These are phyloP conservation scores for Combretum micranthum DNA, from an alignment of 345 rosid species.

Conservation along the genomic window DNA sequence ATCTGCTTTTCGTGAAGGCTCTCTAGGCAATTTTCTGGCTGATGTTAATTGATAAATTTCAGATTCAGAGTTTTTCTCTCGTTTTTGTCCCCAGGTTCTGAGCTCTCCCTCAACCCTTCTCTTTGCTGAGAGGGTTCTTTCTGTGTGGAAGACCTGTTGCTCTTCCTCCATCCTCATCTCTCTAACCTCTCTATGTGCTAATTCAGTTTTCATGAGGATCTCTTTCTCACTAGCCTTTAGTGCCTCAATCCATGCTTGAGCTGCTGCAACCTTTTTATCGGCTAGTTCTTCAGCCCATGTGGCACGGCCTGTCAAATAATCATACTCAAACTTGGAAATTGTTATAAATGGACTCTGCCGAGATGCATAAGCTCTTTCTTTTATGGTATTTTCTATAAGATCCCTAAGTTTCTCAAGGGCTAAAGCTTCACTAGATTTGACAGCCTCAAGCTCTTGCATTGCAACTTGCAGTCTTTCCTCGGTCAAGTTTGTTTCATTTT, in stretches of 20 bases:
- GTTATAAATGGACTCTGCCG: slow-evolving; percentile 33
- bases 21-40: slow-evolving; percentile 38
- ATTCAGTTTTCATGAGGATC: slow-evolving; percentile 50
- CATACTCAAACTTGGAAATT: slow-evolving; percentile 72
- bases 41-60: slow-evolving; percentile 14
- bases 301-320: slow-evolving; percentile 66
- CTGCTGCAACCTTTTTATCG: slow-evolving; percentile 83
- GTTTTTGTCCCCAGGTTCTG: slow-evolving; percentile 23
- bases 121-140: slow-evolving; percentile 48
- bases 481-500: slow-evolving; percentile 33
- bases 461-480: slow-evolving; percentile 53
- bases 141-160: slow-evolving; percentile 29
- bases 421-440: slow-evolving; percentile 45
- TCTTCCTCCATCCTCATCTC: slow-evolving; percentile 51
- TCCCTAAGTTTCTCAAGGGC: slow-evolving; percentile 51
- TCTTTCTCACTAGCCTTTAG: slow-evolving; percentile 68
- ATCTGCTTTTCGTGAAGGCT: slow-evolving; percentile 14
- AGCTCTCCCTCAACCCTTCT: slow-evolving; percentile 43
- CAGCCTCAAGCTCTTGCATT: slow-evolving; percentile 56
- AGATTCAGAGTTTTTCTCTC: slow-evolving; percentile 17
- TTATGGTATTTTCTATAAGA: slow-evolving; percentile 36
- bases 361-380: slow-evolving; percentile 40
- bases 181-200: slow-evolving; percentile 33
- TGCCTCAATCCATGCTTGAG: slow-evolving; percentile 91
- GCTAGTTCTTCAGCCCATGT: slow-evolving; percentile 64